phyloP scores from a whole-genome alignment of 2,329 filamentous ascomycete species.

The Drechslerella stenobrocha region DNA sequence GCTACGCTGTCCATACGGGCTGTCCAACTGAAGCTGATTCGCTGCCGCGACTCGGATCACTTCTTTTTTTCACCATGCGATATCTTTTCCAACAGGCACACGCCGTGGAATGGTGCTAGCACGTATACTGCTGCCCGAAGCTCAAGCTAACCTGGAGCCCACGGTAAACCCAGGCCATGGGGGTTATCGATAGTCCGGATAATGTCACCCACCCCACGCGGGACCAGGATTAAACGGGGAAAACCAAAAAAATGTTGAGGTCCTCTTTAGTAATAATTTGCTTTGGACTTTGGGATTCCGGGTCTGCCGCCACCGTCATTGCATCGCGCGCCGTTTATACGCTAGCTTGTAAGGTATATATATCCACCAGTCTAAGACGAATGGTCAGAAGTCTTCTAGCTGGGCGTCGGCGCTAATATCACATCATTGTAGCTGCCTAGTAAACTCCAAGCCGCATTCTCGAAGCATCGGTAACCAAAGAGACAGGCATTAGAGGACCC shows the following conservation, averaged over 20 bases:
- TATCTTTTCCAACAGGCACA: conserved; percentile 18
- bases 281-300: too few species aligned
- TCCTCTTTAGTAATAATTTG: too few species aligned
- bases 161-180: conserved; percentile 15
- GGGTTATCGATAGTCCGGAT: conserved; percentile 43
- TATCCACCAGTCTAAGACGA: too few species aligned
- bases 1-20: conserved; percentile 16
- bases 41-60: conserved; percentile 2
- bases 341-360: too few species aligned
- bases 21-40: conserved; percentile 41
- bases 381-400: too few species aligned
- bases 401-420: too few species aligned
- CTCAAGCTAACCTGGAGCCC: conserved; percentile 9
- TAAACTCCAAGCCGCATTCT: too few species aligned
- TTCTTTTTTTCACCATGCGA: conserved; percentile 23
- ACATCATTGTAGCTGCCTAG: too few species aligned
- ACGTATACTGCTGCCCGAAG: not conserved
- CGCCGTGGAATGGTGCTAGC: conserved; percentile 8
- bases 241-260: too few species aligned
- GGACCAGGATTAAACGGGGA: conserved; percentile 13
- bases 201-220: conserved; percentile 32
- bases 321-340: too few species aligned
- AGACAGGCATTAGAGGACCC: not conserved
- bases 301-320: too few species aligned
- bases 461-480: too few species aligned